Evolutionary conservation across 1,139 yeast genomes (phyloP).

Genomic region (Kodamaea alishanica): DNA sequence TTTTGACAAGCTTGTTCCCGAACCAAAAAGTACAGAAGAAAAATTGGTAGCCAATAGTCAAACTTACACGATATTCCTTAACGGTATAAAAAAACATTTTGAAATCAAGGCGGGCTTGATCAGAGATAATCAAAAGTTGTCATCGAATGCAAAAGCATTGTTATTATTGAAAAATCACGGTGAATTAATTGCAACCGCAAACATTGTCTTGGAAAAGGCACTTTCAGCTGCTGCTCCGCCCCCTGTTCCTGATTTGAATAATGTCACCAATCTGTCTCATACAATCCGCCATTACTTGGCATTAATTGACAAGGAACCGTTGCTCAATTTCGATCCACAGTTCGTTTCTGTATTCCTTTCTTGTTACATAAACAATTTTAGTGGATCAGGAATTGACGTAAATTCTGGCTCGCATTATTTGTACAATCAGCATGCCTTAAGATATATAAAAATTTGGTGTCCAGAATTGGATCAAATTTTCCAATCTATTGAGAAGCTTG

Average conservation of each 20-base stretch:
- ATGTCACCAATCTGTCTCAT: constrained; percentile 9
- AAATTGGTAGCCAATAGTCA: constrained; percentile 29
- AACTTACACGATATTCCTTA: constrained; percentile 40
- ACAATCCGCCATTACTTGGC: constrained; percentile 17
- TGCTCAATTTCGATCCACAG: constrained; percentile 29
- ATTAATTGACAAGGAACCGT: constrained; percentile 12
- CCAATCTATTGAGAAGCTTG: constrained; percentile 10
- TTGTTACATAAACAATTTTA: constrained; percentile 26
- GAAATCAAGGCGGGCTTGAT: constrained; percentile 18
- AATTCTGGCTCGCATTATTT: constrained; percentile 30
- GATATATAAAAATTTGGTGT: constrained; percentile 29
- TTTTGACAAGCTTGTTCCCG: constrained; percentile 30
- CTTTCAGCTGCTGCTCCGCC: constrained; percentile 34
- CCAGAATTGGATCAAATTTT: constrained; percentile 31
- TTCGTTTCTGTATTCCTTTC: constrained; percentile 30
- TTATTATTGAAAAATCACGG: constrained; percentile 29
- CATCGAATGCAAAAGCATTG: constrained; percentile 20
- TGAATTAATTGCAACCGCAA: constrained; percentile 26
- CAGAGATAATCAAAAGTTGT: constrained; percentile 13
- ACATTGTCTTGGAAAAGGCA: constrained; percentile 27
- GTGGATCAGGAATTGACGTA: constrained; percentile 25
- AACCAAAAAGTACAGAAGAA: constrained; percentile 12
- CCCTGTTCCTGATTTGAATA: constrained; percentile 28
- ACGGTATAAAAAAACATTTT: constrained; percentile 31
- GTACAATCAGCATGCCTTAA: constrained; percentile 29